Base-by-base conservation (phyloP, 306 rosid species). In the Glycine tomentella region DNA sequence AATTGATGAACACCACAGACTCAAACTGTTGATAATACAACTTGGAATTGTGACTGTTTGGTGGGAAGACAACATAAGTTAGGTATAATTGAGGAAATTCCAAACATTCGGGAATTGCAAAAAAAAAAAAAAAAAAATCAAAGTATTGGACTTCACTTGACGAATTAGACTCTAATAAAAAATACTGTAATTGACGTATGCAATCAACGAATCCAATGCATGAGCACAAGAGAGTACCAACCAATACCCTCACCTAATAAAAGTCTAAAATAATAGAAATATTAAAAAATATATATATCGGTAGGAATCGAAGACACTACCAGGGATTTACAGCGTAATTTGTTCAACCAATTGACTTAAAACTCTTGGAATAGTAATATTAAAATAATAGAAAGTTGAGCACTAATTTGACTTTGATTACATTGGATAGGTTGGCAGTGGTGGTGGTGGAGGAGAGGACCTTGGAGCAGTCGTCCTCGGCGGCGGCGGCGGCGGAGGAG, bases 391-490 rank as follows among this genome's bases (percentile, higher is more conserved):
- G 31, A 1, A 25, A 25, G 31, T 25, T 25, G 31, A 25, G 31
- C 31, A 25, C 31, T 25, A 25, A 25, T 25, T 25, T 8, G n/a
- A n/a, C n/a, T n/a, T n/a, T n/a, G 51, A 9, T 46, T 46, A 42
- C 46, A 42, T 7, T 46, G 11, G 11, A 46, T 11, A 13, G 17
- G 8, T 55, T 17, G 40, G 58, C 14, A 61, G 40, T 17, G 40
- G 89, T 87, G 55, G 85, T 78, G 77, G 84, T 89, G 36, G 92
- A 83, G 14, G 94, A 84, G 82, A 90, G 81, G 64, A 87, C 70
- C 91, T 88, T 91, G 15, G 95, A 91, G 52, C 91, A 91, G 73
- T 91, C 90, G 78, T 90, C 93, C 74, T 89, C 97, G 2, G 2
- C 17, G 25, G 1, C 31, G 31, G 31, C 31, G 31, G 31, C 31